Conservation (phyloP, 768 basidiomycete genomes). For the Suillus hirtellus region DNA sequence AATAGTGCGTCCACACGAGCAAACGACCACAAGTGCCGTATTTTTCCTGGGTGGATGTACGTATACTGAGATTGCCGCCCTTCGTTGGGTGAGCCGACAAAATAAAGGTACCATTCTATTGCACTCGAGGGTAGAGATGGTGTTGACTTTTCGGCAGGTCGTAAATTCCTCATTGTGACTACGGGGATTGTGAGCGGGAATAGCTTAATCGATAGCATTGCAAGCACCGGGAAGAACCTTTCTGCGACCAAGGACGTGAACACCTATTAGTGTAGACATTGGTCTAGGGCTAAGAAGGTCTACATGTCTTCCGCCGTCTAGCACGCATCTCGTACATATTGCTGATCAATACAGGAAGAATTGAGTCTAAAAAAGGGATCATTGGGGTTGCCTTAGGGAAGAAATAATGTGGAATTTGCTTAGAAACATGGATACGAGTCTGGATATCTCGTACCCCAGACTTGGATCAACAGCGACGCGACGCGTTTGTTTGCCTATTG, state of each 20-base stretch:
- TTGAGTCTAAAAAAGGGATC: background rate
- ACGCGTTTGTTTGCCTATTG: constrained; percentile 50
- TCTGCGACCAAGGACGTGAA: constrained; percentile 42
- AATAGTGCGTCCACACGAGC: constrained; percentile 53
- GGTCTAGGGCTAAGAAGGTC: background rate
- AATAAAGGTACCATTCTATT: constrained; percentile 57
- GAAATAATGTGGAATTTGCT: background rate
- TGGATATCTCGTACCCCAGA: constrained; percentile 3
- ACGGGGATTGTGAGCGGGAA: constrained; percentile 87
- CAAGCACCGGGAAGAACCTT: constrained; percentile 38
- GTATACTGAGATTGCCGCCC: constrained; percentile 93
- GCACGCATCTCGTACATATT: background rate
- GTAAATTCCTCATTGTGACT: constrained; percentile 87
- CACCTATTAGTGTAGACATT: constrained; percentile 18
- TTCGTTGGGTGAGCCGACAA: constrained; percentile 89
- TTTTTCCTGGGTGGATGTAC: constrained; percentile 98
- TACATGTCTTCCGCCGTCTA: background rate
- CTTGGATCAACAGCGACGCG: constrained; percentile 36
- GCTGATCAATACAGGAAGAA: background rate
- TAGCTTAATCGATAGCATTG: constrained; percentile 69
- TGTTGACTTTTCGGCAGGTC: constrained; percentile 49
- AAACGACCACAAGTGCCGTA: constrained; percentile 81
- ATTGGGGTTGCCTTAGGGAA: background rate
- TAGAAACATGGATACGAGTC: background rate
- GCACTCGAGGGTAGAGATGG: background rate